Conservation (phyloP, 1,284 basidiomycete genomes). For the Ganoderma leucocontextum region DNA sequence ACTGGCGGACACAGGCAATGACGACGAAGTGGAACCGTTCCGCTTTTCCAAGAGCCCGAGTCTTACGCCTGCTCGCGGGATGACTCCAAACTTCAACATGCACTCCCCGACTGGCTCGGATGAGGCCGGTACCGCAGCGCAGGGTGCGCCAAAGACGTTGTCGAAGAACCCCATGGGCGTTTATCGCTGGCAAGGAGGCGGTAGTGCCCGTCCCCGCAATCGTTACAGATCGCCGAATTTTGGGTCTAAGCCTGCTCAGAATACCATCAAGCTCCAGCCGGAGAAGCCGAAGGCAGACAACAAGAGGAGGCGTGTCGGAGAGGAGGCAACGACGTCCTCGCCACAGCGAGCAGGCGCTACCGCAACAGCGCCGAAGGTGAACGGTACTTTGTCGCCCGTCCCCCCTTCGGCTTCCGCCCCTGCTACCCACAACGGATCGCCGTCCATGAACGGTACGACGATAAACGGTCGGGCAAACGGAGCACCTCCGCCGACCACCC, state of each 20-base stretch:
- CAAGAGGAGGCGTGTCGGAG: conserved; percentile 68
- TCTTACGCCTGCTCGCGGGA: conserved; percentile 50
- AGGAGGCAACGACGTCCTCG: conserved; percentile 47
- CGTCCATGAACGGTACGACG: conserved; percentile 40
- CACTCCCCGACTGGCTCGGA: conserved; percentile 35
- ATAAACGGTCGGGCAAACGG: conserved; percentile 23
- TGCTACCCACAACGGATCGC: conserved; percentile 18
- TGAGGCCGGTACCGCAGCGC: conserved; percentile 20
- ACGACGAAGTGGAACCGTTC: conserved; percentile 58
- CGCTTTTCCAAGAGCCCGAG: conserved; percentile 60
- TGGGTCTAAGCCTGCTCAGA: conserved; percentile 52
- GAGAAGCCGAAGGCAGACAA: conserved; percentile 56
- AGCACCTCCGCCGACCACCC: conserved; percentile 8
- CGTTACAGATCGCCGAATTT: conserved; percentile 76
- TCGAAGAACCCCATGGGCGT: conserved; percentile 75
- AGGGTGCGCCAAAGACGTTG: conserved; percentile 57
- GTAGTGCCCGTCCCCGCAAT: conserved; percentile 70
- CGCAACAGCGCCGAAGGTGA: conserved; percentile 14
- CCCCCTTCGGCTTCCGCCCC: conserved; percentile 25
- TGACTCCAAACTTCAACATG: conserved; percentile 47
- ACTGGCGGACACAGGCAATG: conserved; percentile 26
- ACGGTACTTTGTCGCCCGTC: conserved; percentile 19
- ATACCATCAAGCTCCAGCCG: conserved; percentile 48
- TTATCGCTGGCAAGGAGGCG: conserved; percentile 73
- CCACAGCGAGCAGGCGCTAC: conserved; percentile 39